phyloP scores from a whole-genome alignment of 2,329 filamentous ascomycete genomes.

The Camptophora hylomeconis region DNA sequence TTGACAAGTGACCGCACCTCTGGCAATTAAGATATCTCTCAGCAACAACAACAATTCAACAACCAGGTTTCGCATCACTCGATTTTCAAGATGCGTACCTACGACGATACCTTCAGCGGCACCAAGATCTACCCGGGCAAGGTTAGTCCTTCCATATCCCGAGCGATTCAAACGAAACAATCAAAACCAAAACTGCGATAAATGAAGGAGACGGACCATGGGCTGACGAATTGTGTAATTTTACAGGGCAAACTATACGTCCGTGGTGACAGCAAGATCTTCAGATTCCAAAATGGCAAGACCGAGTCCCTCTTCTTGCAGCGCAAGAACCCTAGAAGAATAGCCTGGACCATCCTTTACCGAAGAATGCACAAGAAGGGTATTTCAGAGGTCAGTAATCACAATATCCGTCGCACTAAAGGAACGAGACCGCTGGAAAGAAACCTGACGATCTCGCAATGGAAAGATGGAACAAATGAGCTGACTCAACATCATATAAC shows the following conservation, averaged over 20 bases:
- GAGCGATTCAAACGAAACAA: background rate
- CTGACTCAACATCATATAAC: slow-evolving; percentile 21
- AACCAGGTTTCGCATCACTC: slow-evolving; percentile 16
- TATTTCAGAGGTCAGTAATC: slow-evolving; percentile 88
- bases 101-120: slow-evolving; percentile 67
- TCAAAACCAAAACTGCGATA: background rate
- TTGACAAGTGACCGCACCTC: no score
- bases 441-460: slow-evolving; percentile 13
- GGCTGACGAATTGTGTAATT: slow-evolving; percentile 8
- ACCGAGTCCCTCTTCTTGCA: slow-evolving; percentile 99
- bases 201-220: background rate
- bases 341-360: slow-evolving; percentile 97
- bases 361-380: slow-evolving; percentile 99
- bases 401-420: background rate
- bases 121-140: slow-evolving; percentile 71
- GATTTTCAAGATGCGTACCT: slow-evolving; percentile 57
- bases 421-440: background rate
- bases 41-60: slow-evolving; percentile 1
- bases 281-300: slow-evolving; percentile 99
- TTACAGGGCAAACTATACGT: slow-evolving; percentile 94
- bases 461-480: slow-evolving; percentile 1
- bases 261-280: slow-evolving; percentile 99
- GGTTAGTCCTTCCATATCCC: slow-evolving; percentile 38
- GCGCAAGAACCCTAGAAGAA: slow-evolving; percentile 99
- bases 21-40: no score